Evolutionary conservation across 2,329 filamentous ascomycete genomes (phyloP).

Genomic region (Beauveria sp.): DNA sequence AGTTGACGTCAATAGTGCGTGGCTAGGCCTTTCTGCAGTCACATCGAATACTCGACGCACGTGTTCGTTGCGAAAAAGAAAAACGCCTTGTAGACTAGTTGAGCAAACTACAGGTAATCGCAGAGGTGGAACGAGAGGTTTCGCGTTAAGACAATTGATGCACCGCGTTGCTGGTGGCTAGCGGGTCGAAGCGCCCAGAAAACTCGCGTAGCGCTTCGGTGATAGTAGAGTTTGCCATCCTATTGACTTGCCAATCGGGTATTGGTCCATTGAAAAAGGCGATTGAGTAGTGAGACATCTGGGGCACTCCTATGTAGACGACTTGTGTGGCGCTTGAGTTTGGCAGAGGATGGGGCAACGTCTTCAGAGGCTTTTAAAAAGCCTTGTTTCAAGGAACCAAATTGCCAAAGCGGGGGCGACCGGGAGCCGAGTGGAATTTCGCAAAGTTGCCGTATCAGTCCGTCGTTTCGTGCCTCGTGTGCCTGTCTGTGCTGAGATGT

Average conservation of each 20-base stretch:
- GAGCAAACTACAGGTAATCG: not conserved
- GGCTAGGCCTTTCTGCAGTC: not conserved
- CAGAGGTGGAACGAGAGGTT: not conserved
- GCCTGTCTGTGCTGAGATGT: slow-evolving; percentile 3
- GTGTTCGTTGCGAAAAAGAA: not conserved
- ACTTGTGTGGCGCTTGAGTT: not conserved
- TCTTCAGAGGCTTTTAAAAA: not conserved
- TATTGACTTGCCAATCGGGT: not conserved
- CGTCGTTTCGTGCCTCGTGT: not conserved
- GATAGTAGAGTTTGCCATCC: not conserved
- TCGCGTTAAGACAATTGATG: not conserved
- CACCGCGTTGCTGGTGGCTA: not conserved
- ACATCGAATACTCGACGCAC: not conserved
- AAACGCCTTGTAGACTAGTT: not conserved
- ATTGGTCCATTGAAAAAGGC: not conserved
- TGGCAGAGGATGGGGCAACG: not conserved
- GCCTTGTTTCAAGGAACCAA: not conserved
- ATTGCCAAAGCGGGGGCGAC: not conserved
- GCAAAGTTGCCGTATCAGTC: not conserved
- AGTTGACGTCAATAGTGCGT: not conserved
- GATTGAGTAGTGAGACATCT: not conserved
- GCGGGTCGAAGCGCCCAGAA: not conserved
- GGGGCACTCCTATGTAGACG: not conserved
- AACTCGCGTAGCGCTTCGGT: not conserved
- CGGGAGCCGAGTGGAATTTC: not conserved